Base-by-base conservation (phyloP, 2,329 filamentous ascomycete genomes). In the Trichoderma sp. region DNA sequence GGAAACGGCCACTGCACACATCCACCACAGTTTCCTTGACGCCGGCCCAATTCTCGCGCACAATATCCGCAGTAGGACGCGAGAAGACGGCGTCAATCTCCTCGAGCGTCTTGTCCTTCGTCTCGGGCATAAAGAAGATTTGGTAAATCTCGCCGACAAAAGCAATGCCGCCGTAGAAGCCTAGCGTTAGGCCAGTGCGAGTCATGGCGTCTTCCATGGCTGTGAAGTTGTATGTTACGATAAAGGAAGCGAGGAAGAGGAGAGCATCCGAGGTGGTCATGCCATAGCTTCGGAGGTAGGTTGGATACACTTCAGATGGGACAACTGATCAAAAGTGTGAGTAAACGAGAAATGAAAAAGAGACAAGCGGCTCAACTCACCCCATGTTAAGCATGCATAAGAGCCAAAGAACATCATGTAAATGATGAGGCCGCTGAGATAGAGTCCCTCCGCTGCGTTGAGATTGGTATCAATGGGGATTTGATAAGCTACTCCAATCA, bases 211-310 rank as follows among this genome's bases (percentile, higher is more conserved):
- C 76, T 76, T 90, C 86, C 90, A 92, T 92, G 10, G 83, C 82
- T 0, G 84, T 84, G 79, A 92, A 92, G 82, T 92, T 92, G 82
- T 92, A 92, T 10, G 90, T 92, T 61, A 92, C 89, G 72, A 91
- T 83, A 80, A 92, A 92, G 2, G 88, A 90, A 63, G 85, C 87
- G 25, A 92, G 82, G 84, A 92, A 92, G 5, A 92, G 82, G 70
- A 88, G 86, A 2, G 86, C 88, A 56, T 89, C 87, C 0, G 88
- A 89, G 0, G 86, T 89, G 5, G 89, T 90, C 90, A 92, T 92
- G 69, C 90, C 90, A 76, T 92, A 92, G 12, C 84, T 87, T 59
- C 90, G 85, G 0, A 92, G 84, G 74, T 92, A 92, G 0, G 90
- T 92, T 0, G 89, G 90, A 77, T 90, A 92, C 6, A 90, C 88